Percentiles rank a stretch among this genome's conserved stretches.
Evolutionary conservation across 768 basidiomycete species (phyloP).

Genomic region (Psilocybe azurescens): DNA sequence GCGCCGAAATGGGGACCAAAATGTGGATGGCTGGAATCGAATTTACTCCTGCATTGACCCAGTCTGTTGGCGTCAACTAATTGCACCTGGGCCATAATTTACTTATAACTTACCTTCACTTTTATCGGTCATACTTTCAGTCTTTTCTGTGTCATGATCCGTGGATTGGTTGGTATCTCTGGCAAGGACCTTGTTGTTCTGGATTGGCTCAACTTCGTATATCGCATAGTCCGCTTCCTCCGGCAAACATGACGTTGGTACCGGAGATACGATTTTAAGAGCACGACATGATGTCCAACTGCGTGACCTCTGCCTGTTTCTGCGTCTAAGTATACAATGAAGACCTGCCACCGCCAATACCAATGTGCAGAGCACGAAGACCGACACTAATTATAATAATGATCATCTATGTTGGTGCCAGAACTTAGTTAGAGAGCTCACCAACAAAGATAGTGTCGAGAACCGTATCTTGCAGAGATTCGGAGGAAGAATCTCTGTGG

Average conservation of each 20-base stretch:
- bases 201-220: slow-evolving; percentile 6
- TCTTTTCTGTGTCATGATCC: neutral
- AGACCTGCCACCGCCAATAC: slow-evolving; percentile 13
- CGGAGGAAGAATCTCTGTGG: slow-evolving; percentile 4
- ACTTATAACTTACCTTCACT: neutral
- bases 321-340: slow-evolving; percentile 13
- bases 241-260: neutral
- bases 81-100: too few species aligned
- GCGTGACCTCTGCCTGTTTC: slow-evolving; percentile 5
- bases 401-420: neutral
- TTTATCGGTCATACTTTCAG: neutral
- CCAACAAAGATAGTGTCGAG: slow-evolving; percentile 15
- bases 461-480: slow-evolving; percentile 1
- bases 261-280: slow-evolving; percentile 8
- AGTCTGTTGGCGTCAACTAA: too few species aligned
- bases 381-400: slow-evolving; percentile 9
- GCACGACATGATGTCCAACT: slow-evolving; percentile 6
- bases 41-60: too few species aligned
- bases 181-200: neutral
- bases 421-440: neutral
- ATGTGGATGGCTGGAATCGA: neutral
- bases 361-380: slow-evolving; percentile 14
- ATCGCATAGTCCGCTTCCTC: slow-evolving; percentile 8
- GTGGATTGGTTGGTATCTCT: neutral
- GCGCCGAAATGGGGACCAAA: neutral